phyloP scores from a whole-genome alignment of 202 grass and related monocot genomes.

The Eragrostis tef region DNA sequence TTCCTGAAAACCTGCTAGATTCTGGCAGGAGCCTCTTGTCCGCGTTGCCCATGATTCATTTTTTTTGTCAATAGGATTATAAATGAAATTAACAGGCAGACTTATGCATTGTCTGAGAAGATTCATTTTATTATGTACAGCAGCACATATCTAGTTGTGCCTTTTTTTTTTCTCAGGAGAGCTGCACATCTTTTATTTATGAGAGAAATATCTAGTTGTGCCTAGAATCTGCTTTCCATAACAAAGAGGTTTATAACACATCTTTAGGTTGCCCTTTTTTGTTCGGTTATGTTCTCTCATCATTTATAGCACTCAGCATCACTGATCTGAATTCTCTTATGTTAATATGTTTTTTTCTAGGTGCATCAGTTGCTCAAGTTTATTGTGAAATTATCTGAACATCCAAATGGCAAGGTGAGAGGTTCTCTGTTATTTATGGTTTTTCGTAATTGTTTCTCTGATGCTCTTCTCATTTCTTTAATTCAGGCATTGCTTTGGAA shows the following conservation, averaged over 20 bases:
- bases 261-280: background rate
- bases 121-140: background rate
- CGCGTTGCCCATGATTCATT: background rate
- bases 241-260: background rate
- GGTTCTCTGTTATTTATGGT: slow-evolving; percentile 31
- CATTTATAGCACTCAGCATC: slow-evolving; percentile 28
- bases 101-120: background rate
- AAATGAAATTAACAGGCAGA: background rate
- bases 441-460: slow-evolving; percentile 37
- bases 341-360: slow-evolving; percentile 55
- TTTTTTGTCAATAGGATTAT: background rate
- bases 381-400: slow-evolving; percentile 76
- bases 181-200: too few species aligned
- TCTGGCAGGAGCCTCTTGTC: slow-evolving; percentile 13
- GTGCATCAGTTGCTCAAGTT: slow-evolving; percentile 90
- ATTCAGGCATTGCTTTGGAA: slow-evolving; percentile 75
- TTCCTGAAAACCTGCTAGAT: slow-evolving; percentile 44
- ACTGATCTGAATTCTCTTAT: slow-evolving; percentile 51
- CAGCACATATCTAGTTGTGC: background rate
- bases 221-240: background rate
- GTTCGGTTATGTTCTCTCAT: slow-evolving; percentile 15
- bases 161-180: too few species aligned
- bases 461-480: slow-evolving; percentile 47
- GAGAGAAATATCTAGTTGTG: background rate
- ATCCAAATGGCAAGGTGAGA: slow-evolving; percentile 85